These are phyloP conservation scores for Flueggea neowawraea DNA, from an alignment of 441 rosid genomes.

Conservation along the genomic window DNA sequence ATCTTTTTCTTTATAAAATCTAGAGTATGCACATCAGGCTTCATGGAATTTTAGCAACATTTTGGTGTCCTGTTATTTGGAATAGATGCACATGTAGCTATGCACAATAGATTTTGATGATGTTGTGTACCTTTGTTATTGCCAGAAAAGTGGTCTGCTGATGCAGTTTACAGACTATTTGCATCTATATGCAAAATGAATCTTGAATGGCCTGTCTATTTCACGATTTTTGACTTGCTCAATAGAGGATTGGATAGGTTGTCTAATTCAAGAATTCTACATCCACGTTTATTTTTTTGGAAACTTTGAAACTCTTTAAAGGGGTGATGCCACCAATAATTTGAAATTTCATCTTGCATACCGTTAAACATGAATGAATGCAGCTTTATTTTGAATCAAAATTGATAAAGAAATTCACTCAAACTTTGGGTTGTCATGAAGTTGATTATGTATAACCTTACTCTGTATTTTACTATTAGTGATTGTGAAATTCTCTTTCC, in stretches of 20 bases:
- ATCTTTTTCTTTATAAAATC: too few relatives aligned
- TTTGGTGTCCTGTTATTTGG: too few relatives aligned
- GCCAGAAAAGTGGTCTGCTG: background rate
- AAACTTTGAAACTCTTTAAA: background rate
- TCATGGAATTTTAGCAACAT: too few relatives aligned
- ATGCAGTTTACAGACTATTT: background rate
- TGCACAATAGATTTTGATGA: background rate
- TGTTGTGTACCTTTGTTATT: background rate
- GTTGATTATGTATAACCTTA: too few relatives aligned
- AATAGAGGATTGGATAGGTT: background rate
- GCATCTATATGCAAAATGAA: too few relatives aligned
- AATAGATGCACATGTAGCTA: background rate
- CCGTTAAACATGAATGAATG: conserved; percentile 1
- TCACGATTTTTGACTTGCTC: background rate
- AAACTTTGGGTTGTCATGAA: too few relatives aligned
- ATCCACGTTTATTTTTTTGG: background rate
- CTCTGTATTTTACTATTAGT: too few relatives aligned
- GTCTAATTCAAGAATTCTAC: background rate
- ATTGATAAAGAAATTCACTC: background rate
- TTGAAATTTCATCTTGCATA: background rate
- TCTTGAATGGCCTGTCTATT: background rate
- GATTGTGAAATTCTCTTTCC: too few relatives aligned
- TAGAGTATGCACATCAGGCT: too few relatives aligned
- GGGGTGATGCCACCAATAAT: background rate
- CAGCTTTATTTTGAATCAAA: background rate